These are phyloP conservation scores for Diaporthe amygdali DNA, from an alignment of 2,329 filamentous ascomycete genomes.

Conservation along the genomic window DNA sequence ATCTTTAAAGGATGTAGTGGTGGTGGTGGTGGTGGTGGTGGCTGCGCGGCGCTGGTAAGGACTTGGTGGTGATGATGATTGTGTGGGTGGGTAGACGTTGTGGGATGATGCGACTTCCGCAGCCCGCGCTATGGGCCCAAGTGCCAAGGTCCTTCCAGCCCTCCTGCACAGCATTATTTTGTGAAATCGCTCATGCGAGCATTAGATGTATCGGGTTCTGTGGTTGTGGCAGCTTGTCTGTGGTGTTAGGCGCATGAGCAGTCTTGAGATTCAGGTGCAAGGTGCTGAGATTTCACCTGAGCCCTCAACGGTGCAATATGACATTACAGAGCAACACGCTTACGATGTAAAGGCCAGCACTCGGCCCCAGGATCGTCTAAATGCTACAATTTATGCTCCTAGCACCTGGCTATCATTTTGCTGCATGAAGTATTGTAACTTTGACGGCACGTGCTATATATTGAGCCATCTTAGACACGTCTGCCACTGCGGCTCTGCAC, in stretches of 20 bases:
- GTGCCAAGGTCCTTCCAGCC: background rate
- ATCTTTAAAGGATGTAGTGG: slow-evolving; percentile 17
- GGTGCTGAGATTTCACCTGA: slow-evolving; percentile 6
- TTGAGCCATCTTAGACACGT: background rate
- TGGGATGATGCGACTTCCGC: background rate
- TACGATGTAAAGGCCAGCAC: background rate
- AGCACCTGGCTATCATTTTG: background rate
- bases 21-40: background rate
- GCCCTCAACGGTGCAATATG: background rate
- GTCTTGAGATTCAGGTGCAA: background rate
- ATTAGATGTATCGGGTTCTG: background rate
- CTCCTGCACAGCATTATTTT: slow-evolving; percentile 11
- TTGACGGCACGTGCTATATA: background rate
- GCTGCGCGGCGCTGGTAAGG: background rate
- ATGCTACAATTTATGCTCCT: too few species aligned
- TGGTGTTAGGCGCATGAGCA: background rate
- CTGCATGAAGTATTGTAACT: background rate
- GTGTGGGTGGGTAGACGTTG: background rate
- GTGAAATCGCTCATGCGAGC: background rate
- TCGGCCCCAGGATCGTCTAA: background rate
- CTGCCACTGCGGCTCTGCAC: background rate
- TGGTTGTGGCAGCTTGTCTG: background rate
- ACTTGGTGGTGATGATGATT: background rate
- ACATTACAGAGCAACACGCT: too few species aligned
- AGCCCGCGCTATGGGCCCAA: background rate